Evolutionary conservation across 2,329 filamentous ascomycete genomes (phyloP).

Genomic region (Sclerotinia borealis): DNA sequence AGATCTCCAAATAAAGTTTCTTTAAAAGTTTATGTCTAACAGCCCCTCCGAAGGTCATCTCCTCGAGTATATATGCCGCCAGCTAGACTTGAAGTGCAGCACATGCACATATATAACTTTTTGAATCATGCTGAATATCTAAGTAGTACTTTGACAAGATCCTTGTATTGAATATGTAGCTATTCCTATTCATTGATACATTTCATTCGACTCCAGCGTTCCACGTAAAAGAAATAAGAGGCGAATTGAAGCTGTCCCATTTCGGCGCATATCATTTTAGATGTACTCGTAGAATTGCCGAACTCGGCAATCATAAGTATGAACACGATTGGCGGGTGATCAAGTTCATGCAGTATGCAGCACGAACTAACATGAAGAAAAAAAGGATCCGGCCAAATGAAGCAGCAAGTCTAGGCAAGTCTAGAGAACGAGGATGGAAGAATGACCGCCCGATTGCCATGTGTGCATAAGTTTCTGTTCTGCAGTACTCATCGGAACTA

Average conservation of each 20-base stretch:
- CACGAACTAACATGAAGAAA: neutral
- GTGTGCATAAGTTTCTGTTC: neutral
- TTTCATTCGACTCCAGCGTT: neutral
- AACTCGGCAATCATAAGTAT: neutral
- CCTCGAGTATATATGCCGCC: neutral
- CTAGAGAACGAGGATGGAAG: neutral
- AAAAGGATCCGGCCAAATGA: neutral
- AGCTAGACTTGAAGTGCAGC: neutral
- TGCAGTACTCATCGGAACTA: neutral
- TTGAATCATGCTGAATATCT: neutral
- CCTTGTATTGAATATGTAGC: neutral
- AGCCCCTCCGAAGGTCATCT: neutral
- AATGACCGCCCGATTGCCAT: slow-evolving; percentile 1
- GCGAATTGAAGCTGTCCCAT: neutral
- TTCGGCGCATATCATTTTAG: neutral
- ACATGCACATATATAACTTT: neutral
- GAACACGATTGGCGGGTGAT: neutral
- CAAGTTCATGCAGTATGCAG: neutral
- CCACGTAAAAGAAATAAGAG: neutral
- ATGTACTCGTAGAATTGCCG: neutral
- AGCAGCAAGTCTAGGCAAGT: neutral
- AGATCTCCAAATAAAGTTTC: neutral
- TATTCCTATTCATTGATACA: neutral
- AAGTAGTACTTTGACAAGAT: neutral
- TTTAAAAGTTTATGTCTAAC: neutral